Percentiles rank a stretch among this genome's conserved stretches.
phyloP scores from a whole-genome alignment of 2,329 filamentous ascomycete species.

The Nigrospora osmanthi region DNA sequence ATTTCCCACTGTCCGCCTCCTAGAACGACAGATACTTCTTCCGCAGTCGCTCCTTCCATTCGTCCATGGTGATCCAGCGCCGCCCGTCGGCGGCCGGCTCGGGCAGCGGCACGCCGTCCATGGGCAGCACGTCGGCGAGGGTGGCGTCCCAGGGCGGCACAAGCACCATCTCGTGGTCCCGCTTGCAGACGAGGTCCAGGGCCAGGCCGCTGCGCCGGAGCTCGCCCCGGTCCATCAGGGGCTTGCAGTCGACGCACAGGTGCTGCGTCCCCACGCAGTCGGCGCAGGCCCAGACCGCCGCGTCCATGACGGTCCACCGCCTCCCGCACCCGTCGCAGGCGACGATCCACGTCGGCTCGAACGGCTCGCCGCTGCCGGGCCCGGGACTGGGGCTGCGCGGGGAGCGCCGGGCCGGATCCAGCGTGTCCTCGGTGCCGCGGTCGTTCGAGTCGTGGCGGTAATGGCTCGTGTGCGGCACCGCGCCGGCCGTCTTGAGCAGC shows the following conservation, averaged over 20 bases:
- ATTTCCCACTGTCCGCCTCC: background rate
- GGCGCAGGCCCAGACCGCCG: slow-evolving; percentile 15
- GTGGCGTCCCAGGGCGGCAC: slow-evolving; percentile 14
- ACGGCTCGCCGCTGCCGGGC: slow-evolving; percentile 4
- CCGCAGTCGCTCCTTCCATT: slow-evolving; percentile 16
- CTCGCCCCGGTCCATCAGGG: slow-evolving; percentile 9
- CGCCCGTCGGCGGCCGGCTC: slow-evolving; percentile 6
- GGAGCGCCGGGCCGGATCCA: too few species aligned
- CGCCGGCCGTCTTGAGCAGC: too few species aligned
- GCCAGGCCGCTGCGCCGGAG: slow-evolving; percentile 4
- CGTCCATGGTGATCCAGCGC: slow-evolving; percentile 16
- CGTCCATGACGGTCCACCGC: slow-evolving; percentile 14
- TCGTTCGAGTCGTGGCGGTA: too few species aligned
- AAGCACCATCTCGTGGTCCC: slow-evolving; percentile 15
- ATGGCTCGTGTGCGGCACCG: too few species aligned
- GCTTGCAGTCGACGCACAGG: slow-evolving; percentile 13
- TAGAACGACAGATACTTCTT: slow-evolving; percentile 10
- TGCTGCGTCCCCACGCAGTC: slow-evolving; percentile 16
- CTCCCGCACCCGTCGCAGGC: slow-evolving; percentile 16
- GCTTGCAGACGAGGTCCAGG: slow-evolving; percentile 10
- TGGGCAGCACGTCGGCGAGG: slow-evolving; percentile 12
- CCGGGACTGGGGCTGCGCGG: background rate
- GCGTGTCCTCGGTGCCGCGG: too few species aligned
- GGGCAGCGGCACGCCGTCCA: slow-evolving; percentile 13
- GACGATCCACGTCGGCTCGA: slow-evolving; percentile 13